Conservation (phyloP, 1,139 yeast genomes). For the Geotrichum fermentans region DNA sequence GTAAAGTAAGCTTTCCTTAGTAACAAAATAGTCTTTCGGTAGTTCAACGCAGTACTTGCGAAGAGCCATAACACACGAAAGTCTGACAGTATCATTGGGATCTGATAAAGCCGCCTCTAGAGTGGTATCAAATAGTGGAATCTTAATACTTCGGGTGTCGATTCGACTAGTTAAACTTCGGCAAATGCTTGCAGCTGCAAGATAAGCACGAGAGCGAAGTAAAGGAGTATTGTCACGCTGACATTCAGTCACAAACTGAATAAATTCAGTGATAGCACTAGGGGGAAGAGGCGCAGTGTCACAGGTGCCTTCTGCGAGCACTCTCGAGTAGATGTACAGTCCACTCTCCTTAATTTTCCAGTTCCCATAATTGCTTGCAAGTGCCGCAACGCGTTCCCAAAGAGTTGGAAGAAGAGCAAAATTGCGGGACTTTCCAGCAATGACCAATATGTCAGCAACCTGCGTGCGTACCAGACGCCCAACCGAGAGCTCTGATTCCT, state of each 20-base stretch:
- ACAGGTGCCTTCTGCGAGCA: slow-evolving; percentile 20
- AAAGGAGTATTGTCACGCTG: slow-evolving; percentile 19
- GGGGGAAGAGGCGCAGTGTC: slow-evolving; percentile 19
- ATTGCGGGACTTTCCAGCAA: slow-evolving; percentile 19
- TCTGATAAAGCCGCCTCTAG: slow-evolving; percentile 22
- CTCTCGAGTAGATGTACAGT: slow-evolving; percentile 20
- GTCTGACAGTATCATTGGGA: slow-evolving; percentile 23
- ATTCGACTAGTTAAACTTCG: slow-evolving; percentile 20
- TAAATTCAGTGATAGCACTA: slow-evolving; percentile 19
- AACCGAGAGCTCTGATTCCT: slow-evolving; percentile 61
- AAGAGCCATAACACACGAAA: slow-evolving; percentile 26
- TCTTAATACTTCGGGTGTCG: slow-evolving; percentile 17
- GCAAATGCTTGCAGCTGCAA: slow-evolving; percentile 24
- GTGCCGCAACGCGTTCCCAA: slow-evolving; percentile 13
- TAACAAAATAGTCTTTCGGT: slow-evolving; percentile 20
- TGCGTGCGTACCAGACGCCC: slow-evolving; percentile 30
- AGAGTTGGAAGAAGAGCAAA: slow-evolving; percentile 14
- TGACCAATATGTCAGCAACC: slow-evolving; percentile 25
- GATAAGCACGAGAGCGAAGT: slow-evolving; percentile 28
- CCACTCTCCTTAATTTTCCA: slow-evolving; percentile 23
- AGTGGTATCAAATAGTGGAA: slow-evolving; percentile 23
- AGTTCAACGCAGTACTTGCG: slow-evolving; percentile 22
- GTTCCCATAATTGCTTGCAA: slow-evolving; percentile 2
- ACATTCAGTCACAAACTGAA: slow-evolving; percentile 16
- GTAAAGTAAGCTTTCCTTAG: slow-evolving; percentile 15